A percentile compares a stretch with the other conserved stretches of the same genome.
Conservation (phyloP, 163 green algal species). For the Botryococcus braunii region DNA sequence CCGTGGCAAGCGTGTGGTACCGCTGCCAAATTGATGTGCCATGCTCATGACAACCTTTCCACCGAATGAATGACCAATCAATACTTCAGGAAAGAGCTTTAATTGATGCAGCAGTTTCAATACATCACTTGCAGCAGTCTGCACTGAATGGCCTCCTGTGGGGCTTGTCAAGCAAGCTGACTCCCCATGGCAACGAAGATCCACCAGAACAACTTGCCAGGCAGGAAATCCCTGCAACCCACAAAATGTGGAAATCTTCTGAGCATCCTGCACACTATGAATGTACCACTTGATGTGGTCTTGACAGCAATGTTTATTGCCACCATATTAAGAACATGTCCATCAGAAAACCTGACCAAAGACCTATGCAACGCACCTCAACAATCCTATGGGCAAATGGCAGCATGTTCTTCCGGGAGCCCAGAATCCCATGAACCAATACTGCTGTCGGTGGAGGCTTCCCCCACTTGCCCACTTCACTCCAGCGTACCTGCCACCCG, state of each 20-base stretch:
- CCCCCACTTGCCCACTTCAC: background rate
- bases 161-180: constrained; percentile 36
- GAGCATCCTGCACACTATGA: no score
- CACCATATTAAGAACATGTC: no score
- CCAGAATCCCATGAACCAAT: constrained; percentile 90
- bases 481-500: constrained; percentile 22
- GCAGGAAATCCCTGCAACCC: constrained; percentile 59
- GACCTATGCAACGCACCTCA: constrained; percentile 45
- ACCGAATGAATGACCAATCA: constrained; percentile 89
- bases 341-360: no score
- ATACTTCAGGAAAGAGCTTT: constrained; percentile 74
- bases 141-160: no score
- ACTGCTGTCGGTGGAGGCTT: constrained; percentile 72
- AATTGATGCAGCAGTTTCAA: constrained; percentile 64
- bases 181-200: constrained; percentile 89
- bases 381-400: constrained; percentile 72
- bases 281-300: no score
- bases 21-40: constrained; percentile 66
- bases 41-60: constrained; percentile 90
- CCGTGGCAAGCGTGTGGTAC: constrained; percentile 44
- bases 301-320: no score
- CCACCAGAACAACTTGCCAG: constrained; percentile 87
- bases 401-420: constrained; percentile 72
- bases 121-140: constrained; percentile 56
- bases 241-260: no score